Conservation (phyloP, 2,329 filamentous ascomycete genomes). For the Leptographium procerum region DNA sequence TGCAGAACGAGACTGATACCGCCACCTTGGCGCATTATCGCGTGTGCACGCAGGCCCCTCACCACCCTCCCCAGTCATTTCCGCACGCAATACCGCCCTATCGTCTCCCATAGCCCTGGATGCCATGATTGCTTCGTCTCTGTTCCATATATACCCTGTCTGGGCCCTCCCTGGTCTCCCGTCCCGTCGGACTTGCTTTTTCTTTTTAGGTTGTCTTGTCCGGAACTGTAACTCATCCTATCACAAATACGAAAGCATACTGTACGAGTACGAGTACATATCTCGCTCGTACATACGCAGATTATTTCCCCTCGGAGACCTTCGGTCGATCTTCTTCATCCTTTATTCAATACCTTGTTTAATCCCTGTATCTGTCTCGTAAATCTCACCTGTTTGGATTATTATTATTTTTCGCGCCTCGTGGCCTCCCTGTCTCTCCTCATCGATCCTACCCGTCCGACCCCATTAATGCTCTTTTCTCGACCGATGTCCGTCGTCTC, state of each 20-base stretch:
- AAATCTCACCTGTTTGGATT: not conserved
- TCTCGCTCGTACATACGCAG: too few species aligned
- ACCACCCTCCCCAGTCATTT: not conserved
- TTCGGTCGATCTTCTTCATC: not conserved
- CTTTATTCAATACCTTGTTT: too few species aligned
- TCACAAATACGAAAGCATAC: not conserved
- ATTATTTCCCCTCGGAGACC: not conserved
- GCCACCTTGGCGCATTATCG: not conserved
- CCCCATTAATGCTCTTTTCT: not conserved
- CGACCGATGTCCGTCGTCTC: not conserved
- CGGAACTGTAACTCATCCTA: not conserved
- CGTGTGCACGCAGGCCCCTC: not conserved
- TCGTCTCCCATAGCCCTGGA: constrained; percentile 3
- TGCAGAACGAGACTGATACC: not conserved
- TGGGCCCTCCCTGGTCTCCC: not conserved
- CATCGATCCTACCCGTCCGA: not conserved
- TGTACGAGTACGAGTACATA: too few species aligned
- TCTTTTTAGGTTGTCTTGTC: not conserved
- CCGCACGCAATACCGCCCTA: not conserved
- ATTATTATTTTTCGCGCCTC: not conserved
- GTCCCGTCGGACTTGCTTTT: not conserved
- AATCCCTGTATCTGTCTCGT: not conserved
- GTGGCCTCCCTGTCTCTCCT: not conserved
- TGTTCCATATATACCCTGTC: not conserved
- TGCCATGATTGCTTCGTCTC: constrained; percentile 7